Evolutionary conservation across 495 filamentous ascomycete genomes (phyloP), one percentile per base, ranked within the genome.

Genomic region (Podospora tetraspora): DNA sequence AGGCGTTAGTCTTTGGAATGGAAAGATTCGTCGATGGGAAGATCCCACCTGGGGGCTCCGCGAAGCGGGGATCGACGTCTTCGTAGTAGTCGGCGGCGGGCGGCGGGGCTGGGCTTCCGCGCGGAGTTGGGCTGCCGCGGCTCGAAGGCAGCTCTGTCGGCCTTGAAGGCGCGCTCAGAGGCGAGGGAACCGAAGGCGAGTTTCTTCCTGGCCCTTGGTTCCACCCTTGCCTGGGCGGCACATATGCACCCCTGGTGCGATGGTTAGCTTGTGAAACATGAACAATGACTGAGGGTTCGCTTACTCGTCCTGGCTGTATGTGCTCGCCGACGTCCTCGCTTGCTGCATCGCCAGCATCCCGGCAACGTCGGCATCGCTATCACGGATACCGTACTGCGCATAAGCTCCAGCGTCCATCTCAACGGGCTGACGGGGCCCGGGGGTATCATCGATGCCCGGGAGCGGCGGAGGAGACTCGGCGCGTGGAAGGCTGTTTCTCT

Each of bases 1-100:
- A 76, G n/a, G 74, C 72, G 68, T 70, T 63, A 72, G 74, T 72
- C 68, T 71, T 34, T 59, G 75, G 67, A 77, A 78, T 64, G 66
- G 78, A 52, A 67, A 72, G 74, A 52, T 69, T 74, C 66, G 64
- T 68, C 62, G 73, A 61, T 66, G 71, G 79, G 37, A 70, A 77
- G 61, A 66, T 60, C 58, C 37, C 71, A 66, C 73, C 66, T 67
- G 75, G 66, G 66, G 78, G 72, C 25, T 79, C 75, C 57, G 81
- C 90, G 76, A 97, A 99, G 57, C 89, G 90, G 24, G 95, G 95
- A 66, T 96, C 93, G 22, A 95, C 90, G 76, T 97, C 95, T 84
- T 99, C 95, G 75, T 94, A 97, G 79, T 97, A 97, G 67, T 85
- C 74, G 76, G 78, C 85, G 79, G 77, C 69, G 64, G 73, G 61